phyloP scores from a whole-genome alignment of 2,329 filamentous ascomycete genomes.

The Fusarium guadeloupense region DNA sequence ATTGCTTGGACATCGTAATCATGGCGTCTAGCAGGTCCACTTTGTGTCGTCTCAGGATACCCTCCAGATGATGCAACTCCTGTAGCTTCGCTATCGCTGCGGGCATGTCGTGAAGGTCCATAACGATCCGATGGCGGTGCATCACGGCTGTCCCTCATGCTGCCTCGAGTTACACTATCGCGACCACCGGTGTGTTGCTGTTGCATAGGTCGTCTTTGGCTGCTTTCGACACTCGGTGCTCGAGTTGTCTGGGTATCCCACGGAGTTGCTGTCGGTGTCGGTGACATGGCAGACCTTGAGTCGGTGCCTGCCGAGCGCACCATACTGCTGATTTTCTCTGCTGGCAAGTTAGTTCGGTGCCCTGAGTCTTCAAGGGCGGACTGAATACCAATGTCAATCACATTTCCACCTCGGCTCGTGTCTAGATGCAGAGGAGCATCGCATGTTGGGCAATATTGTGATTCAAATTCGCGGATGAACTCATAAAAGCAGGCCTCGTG shows the following conservation, averaged over 20 bases:
- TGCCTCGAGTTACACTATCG: slow-evolving; percentile 52
- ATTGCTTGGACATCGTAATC: slow-evolving; percentile 97
- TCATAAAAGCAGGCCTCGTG: slow-evolving; percentile 99
- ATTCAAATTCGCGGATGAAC: slow-evolving; percentile 93
- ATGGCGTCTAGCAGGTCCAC: slow-evolving; percentile 76
- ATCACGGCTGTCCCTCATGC: slow-evolving; percentile 62
- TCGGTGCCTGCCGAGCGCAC: slow-evolving; percentile 82
- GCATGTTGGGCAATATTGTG: slow-evolving; percentile 93
- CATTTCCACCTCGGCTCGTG: slow-evolving; percentile 90
- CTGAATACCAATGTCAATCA: slow-evolving; percentile 82
- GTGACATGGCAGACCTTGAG: slow-evolving; percentile 60
- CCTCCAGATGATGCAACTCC: slow-evolving; percentile 79
- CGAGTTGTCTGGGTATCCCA: slow-evolving; percentile 74
- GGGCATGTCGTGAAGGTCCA: slow-evolving; percentile 65
- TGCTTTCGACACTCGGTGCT: slow-evolving; percentile 60
- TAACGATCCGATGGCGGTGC: slow-evolving; percentile 56
- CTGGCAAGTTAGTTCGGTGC: slow-evolving; percentile 37
- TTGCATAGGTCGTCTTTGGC: slow-evolving; percentile 47
- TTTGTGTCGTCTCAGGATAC: slow-evolving; percentile 80
- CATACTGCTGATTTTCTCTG: slow-evolving; percentile 95
- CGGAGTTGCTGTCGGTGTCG: slow-evolving; percentile 66
- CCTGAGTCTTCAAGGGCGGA: slow-evolving; percentile 32
- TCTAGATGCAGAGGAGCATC: slow-evolving; percentile 91
- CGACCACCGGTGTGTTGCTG: slow-evolving; percentile 41
- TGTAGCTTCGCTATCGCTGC: slow-evolving; percentile 82